phyloP scores from a whole-genome alignment of 768 basidiomycete species.

The Amanita pseudoporphyria region DNA sequence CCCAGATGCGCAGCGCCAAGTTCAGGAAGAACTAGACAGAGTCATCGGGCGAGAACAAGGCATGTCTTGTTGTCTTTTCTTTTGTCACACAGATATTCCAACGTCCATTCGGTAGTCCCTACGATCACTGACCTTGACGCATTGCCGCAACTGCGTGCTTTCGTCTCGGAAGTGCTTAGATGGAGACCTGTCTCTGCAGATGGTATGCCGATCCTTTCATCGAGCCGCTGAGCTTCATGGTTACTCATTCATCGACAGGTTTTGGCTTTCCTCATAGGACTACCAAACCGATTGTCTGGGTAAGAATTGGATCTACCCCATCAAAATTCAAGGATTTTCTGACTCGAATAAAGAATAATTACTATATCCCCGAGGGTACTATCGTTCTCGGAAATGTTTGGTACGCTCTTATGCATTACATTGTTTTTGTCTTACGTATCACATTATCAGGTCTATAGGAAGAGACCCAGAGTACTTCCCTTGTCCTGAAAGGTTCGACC shows the following conservation, averaged over 20 bases:
- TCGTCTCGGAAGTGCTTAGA: conserved; percentile 36
- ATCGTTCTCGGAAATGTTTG: conserved; percentile 58
- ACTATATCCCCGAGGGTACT: conserved; percentile 45
- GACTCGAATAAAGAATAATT: conserved; percentile 25
- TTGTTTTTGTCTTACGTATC: neutral
- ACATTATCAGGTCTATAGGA: conserved; percentile 31
- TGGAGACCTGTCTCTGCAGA: conserved; percentile 41
- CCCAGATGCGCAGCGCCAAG: conserved; percentile 38
- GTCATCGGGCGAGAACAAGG: conserved; percentile 38
- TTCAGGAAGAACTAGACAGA: conserved; percentile 45
- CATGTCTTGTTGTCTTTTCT: neutral
- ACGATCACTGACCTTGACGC: conserved; percentile 29
- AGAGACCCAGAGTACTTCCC: conserved; percentile 48
- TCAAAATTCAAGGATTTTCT: neutral
- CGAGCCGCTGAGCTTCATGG: neutral
- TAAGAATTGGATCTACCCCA: conserved; percentile 14
- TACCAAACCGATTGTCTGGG: conserved; percentile 55
- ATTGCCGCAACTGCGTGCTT: conserved; percentile 37
- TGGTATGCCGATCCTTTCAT: conserved; percentile 21
- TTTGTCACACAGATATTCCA: neutral
- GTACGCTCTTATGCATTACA: neutral
- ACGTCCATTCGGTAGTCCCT: conserved; percentile 19
- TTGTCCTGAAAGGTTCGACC: conserved; percentile 48
- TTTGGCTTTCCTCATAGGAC: conserved; percentile 53
- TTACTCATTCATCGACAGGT: neutral